These are phyloP conservation scores for Pichia phayaonensis DNA, from an alignment of 805 yeast genomes.

Conservation along the genomic window DNA sequence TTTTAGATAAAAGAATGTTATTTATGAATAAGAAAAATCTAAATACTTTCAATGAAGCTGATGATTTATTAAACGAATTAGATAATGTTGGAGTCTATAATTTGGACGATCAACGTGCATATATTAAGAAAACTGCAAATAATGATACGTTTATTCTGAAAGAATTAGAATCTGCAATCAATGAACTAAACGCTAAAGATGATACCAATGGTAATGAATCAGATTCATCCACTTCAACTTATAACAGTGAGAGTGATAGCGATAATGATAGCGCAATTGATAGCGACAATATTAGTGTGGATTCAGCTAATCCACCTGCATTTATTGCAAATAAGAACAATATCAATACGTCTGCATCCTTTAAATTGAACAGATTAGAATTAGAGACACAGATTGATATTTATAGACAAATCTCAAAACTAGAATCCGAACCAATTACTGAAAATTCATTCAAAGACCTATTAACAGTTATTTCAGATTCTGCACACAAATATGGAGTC, in stretches of 20 bases:
- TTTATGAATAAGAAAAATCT: conserved; percentile 7
- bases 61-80: conserved; percentile 14
- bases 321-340: conserved; percentile 4
- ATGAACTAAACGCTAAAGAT: background rate
- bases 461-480: conserved; percentile 25
- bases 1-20: conserved; percentile 21
- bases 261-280: conserved; percentile 5
- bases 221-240: background rate
- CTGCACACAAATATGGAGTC: conserved; percentile 28
- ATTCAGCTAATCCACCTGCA: conserved; percentile 12
- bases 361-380: conserved; percentile 19
- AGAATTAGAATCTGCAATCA: background rate
- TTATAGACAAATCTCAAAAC: conserved; percentile 17
- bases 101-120: conserved; percentile 19
- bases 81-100: conserved; percentile 23
- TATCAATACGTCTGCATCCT: conserved; percentile 10
- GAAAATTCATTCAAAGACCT: conserved; percentile 25
- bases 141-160: conserved; percentile 12
- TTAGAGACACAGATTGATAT: conserved; percentile 21
- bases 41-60: conserved; percentile 10
- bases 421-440: conserved; percentile 18
- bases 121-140: conserved; percentile 9
- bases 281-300: conserved; percentile 16
- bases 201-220: background rate
- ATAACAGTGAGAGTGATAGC: conserved; percentile 7